Base-by-base conservation (phyloP, 2,329 filamentous ascomycete species). In the Rhytidhysteron rufulum region DNA sequence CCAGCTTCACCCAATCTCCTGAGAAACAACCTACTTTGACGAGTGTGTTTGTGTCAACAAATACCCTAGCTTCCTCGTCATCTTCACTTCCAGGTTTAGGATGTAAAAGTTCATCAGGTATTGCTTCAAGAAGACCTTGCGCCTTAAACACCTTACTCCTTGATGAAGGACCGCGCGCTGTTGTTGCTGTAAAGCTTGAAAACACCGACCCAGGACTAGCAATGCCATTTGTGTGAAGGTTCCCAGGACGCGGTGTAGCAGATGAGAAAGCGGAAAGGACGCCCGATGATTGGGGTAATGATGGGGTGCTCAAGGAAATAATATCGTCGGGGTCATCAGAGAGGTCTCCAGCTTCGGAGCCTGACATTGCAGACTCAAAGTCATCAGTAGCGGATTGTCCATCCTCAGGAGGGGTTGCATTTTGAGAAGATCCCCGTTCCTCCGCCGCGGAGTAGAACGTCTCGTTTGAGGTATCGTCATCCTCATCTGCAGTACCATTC, bases 11-110 rank as follows among this genome's bases (percentile, higher is more conserved):
- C 93, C 93, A 98, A 59, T 98, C 93, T 21, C 93, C 93, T 1
- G 91, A 97, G 60, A 98, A 98, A 64, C 91, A 97, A 13, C 91
- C 90, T 39, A 98, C 85, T 52, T 90, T 89, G 11, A 88, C 85
- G 16, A 98, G 68, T 1, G 88, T 87, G 42, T 80, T 83, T 6
- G 94, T 85, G 54, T 96, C 89, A 4, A 98, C 90, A 56, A 91
- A 98, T 2, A 97, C 78, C 34, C 93, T 82, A 2, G 88, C 83
- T 52, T 85, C 81, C 53, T 94, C 85, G 49, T 95, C 89, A 45
- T 98, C 93, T 45, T 96, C 89, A 19, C 82, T 79, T 1, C 75
- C 65, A 2, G 93, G 91, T 50, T 86, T 90, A 0, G 93, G 93
- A 49, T 97, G 85, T 2, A 98, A 71, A 2, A 94, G 67, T 31